These are phyloP conservation scores for Blastocystis sp. DNA, from an alignment of 352 stramenopile genomes.

Conservation along the genomic window DNA sequence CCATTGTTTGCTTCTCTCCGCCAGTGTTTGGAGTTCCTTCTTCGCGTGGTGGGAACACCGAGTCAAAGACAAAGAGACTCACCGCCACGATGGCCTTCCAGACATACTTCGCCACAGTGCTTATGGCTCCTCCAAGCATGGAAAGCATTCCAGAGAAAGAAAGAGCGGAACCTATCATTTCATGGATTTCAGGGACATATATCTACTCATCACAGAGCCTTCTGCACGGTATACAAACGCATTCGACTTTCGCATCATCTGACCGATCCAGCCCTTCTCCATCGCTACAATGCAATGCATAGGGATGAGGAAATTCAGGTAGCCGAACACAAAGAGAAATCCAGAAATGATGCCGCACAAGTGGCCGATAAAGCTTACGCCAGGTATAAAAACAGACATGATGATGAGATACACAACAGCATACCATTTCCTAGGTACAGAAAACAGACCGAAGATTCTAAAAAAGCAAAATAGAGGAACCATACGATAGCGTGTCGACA, in stretches of 20 bases:
- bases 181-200: conserved; percentile 36
- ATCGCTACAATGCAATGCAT: conserved; percentile 17
- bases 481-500: conserved; percentile 3
- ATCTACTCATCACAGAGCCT: not conserved
- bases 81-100: not conserved
- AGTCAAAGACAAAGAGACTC: conserved; percentile 28
- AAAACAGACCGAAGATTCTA: conserved; percentile 45
- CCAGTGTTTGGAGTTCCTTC: not conserved
- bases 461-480: not conserved
- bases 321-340: conserved; percentile 27
- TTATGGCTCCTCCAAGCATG: not conserved
- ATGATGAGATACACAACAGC: conserved; percentile 46
- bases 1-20: not conserved
- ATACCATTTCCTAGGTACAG: conserved; percentile 41
- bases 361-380: conserved; percentile 45
- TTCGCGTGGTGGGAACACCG: not conserved
- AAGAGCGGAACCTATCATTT: not conserved
- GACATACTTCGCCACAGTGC: not conserved
- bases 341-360: conserved; percentile 23
- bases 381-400: conserved; percentile 54
- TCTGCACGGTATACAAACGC: not conserved
- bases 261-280: not conserved
- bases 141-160: not conserved
- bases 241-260: not conserved
- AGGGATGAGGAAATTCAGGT: conserved; percentile 21